Percentiles rank a stretch among this genome's conserved stretches.
phyloP scores from a whole-genome alignment of 305 asterid genomes.

The Plantago coronopus region DNA sequence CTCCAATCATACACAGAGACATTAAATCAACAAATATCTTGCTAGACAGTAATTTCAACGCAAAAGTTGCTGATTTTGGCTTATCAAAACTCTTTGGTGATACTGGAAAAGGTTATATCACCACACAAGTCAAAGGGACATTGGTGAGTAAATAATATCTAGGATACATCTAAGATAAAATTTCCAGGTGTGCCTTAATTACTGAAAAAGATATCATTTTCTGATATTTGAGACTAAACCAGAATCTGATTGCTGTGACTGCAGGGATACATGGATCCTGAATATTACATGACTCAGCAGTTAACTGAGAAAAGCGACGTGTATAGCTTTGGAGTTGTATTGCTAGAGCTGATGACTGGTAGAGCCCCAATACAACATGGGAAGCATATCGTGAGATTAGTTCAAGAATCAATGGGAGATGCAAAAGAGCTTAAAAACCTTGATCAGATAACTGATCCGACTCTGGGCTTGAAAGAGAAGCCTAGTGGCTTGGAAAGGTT shows the following conservation, averaged over 20 bases:
- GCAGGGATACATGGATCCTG: conserved; percentile 98
- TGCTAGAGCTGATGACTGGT: conserved; percentile 68
- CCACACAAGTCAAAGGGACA: conserved; percentile 93
- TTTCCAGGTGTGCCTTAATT: too few relatives aligned
- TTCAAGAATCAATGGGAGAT: conserved; percentile 47
- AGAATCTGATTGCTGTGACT: conserved; percentile 5
- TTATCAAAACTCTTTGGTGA: conserved; percentile 77
- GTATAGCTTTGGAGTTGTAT: conserved; percentile 81
- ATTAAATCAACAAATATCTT: conserved; percentile 77
- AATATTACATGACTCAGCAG: conserved; percentile 88
- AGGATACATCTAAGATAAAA: too few relatives aligned
- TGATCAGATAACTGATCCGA: conserved; percentile 48
- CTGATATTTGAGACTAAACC: conserved; percentile 11
- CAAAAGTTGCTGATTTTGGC: conserved; percentile 92
- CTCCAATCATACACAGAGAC: conserved; percentile 92
- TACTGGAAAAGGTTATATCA: conserved; percentile 63
- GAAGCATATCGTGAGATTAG: conserved; percentile 68
- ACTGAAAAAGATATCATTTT: too few relatives aligned
- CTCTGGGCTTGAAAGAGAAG: conserved; percentile 35
- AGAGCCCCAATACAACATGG: conserved; percentile 74
- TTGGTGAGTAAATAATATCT: conserved; percentile 38
- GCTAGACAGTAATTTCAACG: conserved; percentile 53
- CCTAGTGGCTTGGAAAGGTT: conserved; percentile 41
- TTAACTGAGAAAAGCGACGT: conserved; percentile 84
- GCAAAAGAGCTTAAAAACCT: conserved; percentile 27